These are phyloP conservation scores for Dictyostelium citrinum DNA, from an alignment of 78 protist species.

Conservation along the genomic window DNA sequence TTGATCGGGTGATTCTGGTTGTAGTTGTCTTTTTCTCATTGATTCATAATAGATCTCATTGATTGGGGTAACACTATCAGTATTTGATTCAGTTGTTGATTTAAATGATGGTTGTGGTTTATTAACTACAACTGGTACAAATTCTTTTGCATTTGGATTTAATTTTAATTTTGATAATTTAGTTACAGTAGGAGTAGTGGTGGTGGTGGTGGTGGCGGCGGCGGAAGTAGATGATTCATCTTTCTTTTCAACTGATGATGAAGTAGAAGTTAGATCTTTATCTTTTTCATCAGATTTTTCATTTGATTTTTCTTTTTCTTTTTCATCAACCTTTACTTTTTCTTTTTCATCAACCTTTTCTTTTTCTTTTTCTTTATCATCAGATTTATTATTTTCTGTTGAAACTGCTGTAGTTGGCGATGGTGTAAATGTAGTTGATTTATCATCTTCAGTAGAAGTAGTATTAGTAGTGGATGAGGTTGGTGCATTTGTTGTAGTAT, in stretches of 20 bases:
- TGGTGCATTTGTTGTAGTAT: not conserved
- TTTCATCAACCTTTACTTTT: not conserved
- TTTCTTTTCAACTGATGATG: not conserved
- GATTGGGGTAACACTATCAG: slow-evolving; percentile 21
- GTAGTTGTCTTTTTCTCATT: slow-evolving; percentile 48
- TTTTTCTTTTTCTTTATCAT: not conserved
- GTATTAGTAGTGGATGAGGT: not conserved
- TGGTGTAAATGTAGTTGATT: not conserved
- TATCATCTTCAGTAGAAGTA: not conserved
- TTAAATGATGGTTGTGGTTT: slow-evolving; percentile 11
- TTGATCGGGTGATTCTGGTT: slow-evolving; percentile 38
- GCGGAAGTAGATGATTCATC: not conserved
- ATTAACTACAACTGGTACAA: slow-evolving; percentile 7
- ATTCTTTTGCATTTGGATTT: slow-evolving; percentile 69
- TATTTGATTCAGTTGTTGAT: not conserved
- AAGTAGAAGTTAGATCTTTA: not conserved
- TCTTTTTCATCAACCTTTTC: not conserved
- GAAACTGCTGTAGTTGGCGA: not conserved
- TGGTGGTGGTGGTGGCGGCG: not conserved
- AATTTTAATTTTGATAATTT: slow-evolving; percentile 19
- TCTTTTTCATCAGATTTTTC: not conserved
- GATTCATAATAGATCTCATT: slow-evolving; percentile 60
- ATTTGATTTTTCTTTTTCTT: not conserved
- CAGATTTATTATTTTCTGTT: not conserved
- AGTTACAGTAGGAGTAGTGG: not conserved